Conservation (phyloP, 2,329 filamentous ascomycete species). For the Aspergillus tubingensis region DNA sequence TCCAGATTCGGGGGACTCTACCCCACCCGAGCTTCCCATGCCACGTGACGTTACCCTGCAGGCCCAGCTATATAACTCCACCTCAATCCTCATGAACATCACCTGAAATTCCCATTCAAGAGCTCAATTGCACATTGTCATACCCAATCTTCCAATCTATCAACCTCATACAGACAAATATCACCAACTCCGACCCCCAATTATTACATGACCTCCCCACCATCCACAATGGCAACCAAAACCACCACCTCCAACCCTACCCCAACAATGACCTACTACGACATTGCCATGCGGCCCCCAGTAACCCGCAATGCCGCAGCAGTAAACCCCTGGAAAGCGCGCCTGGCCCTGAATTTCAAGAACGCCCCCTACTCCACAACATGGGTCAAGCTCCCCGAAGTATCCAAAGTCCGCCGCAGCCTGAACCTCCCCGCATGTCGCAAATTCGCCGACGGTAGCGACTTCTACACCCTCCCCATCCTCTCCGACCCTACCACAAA, state of each 20-base stretch:
- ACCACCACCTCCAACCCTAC: constrained; percentile 16
- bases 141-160: too few species aligned
- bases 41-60: too few species aligned
- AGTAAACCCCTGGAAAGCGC: constrained; percentile 56
- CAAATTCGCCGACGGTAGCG: constrained; percentile 57
- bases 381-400: constrained; percentile 58
- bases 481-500: constrained; percentile 50
- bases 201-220: not conserved
- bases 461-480: constrained; percentile 64
- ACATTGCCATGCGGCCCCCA: constrained; percentile 47
- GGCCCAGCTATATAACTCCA: too few species aligned
- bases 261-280: constrained; percentile 46
- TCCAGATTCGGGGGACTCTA: too few species aligned
- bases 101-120: too few species aligned
- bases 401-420: constrained; percentile 50
- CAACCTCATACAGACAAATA: too few species aligned
- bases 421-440: constrained; percentile 55
- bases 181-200: not conserved
- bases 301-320: constrained; percentile 32
- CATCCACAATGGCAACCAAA: constrained; percentile 16
- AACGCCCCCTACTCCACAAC: constrained; percentile 48
- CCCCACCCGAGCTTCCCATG: too few species aligned
- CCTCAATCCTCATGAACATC: too few species aligned
- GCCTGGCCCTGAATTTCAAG: constrained; percentile 55
- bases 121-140: too few species aligned